Base-by-base conservation (phyloP, 306 rosid species). In the Cotoneaster glaucophyllus region DNA sequence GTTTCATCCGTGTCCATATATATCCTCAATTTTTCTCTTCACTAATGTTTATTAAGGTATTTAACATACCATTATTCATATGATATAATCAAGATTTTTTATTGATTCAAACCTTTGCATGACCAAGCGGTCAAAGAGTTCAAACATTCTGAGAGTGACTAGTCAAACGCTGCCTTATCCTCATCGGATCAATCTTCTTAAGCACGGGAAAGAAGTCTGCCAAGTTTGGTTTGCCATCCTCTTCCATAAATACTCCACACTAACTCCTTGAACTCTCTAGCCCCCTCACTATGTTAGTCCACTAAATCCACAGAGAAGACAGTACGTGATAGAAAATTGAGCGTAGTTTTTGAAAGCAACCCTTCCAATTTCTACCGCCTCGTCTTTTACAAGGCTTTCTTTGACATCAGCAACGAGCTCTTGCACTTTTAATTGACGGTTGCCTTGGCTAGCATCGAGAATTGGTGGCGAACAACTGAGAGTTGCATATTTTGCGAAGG, bases 281-380 rank as follows among this genome's bases (percentile, higher is more conserved):
- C 22, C 32, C 58, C 44, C 26, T 69, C 70, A 15, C 71, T 79
- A 15, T 17, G 25, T 0, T 67, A 32, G 44, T 77, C 75, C 1
- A 59, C 86, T 6, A 82, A 53, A 39, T 85, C 85, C 26, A 61
- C 9, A 0, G 81, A 82, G 43, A 74, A 77, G 25, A 79, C 32
- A 6, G 81, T 74, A 61, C 66, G 62, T 1, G 82, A 80, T 9
- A 85, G 32, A 15, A 81, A 22, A 62, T 80, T 74, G 6, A 82
- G 53, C 8, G n/a, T 5, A 1, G 82, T 79, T 7, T 7, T 18
- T 37, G 44, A 80, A 79, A 6, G 37, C 78, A 14, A 58, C 76
- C 26, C 41, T 45, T 5, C 77, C 86, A 44, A 82, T 15, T 53
- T 74, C 78, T 11, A 82, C 58, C 5, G 71, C 57, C 68, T 70